Percentiles rank a stretch among this genome's conserved stretches.
Conservation (phyloP, 2,329 filamentous ascomycete genomes). For the Xylaria sp. region DNA sequence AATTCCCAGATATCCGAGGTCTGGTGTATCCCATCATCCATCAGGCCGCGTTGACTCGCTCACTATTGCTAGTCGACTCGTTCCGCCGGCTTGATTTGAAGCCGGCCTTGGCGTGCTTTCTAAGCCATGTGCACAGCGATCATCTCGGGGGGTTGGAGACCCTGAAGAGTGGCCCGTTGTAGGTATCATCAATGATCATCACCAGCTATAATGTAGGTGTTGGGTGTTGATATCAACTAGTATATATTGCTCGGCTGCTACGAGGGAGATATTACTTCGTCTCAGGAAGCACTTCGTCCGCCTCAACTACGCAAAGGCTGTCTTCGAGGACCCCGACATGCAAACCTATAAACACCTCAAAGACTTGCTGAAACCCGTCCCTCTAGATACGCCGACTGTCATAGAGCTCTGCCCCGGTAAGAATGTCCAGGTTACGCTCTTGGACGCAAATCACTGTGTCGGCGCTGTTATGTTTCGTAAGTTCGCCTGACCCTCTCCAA, state of each 20-base stretch:
- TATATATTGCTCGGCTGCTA: constrained; percentile 87
- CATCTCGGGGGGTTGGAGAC: constrained; percentile 81
- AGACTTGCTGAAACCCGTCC: constrained; percentile 76
- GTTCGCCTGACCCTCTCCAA: constrained; percentile 23
- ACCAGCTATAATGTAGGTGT: not conserved
- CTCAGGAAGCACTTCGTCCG: constrained; percentile 79
- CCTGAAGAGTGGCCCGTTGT: constrained; percentile 72
- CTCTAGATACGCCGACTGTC: constrained; percentile 75
- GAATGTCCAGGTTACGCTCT: constrained; percentile 76
- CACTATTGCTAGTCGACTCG: constrained; percentile 68
- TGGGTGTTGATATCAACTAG: constrained; percentile 37
- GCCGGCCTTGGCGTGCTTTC: constrained; percentile 78
- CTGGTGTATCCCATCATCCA: constrained; percentile 26
- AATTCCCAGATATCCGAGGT: constrained; percentile 80
- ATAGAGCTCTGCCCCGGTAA: constrained; percentile 73
- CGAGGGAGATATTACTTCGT: constrained; percentile 76
- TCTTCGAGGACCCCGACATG: constrained; percentile 69
- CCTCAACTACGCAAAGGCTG: constrained; percentile 77
- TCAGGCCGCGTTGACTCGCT: constrained; percentile 6
- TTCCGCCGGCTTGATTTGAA: constrained; percentile 64
- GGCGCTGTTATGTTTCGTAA: constrained; percentile 86
- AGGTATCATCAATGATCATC: constrained; percentile 18
- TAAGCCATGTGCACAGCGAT: constrained; percentile 92
- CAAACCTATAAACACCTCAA: constrained; percentile 77
- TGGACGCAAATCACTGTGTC: constrained; percentile 90